Conservation (phyloP, 345 rosid species). For the Corchorus capsularis region DNA sequence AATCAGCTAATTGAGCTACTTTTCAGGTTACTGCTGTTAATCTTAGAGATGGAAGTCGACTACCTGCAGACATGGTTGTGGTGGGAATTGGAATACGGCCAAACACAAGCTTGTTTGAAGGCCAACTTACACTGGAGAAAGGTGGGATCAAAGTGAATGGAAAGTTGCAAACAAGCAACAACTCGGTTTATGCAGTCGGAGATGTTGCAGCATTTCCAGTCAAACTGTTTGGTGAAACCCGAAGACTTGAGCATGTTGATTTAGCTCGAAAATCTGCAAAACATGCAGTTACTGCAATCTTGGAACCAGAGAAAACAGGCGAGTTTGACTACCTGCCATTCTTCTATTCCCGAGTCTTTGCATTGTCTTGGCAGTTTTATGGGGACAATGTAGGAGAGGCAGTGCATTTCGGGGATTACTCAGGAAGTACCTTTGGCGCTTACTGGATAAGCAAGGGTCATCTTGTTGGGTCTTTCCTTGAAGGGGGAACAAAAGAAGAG, state of each 20-base stretch:
- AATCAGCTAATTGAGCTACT: constrained; percentile 16
- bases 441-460: constrained; percentile 86
- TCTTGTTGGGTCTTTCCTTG: constrained; percentile 89
- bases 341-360: constrained; percentile 88
- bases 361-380: constrained; percentile 92
- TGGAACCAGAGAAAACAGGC: constrained; percentile 69
- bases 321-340: constrained; percentile 87
- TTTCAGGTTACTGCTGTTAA: constrained; percentile 79
- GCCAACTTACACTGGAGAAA: constrained; percentile 84
- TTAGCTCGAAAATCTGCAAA: constrained; percentile 82
- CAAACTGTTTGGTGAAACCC: constrained; percentile 68
- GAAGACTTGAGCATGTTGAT: constrained; percentile 97
- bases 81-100: constrained; percentile 96
- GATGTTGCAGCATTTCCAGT: constrained; percentile 94
- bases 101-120: constrained; percentile 89
- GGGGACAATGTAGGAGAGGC: constrained; percentile 85
- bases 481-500: constrained; percentile 93
- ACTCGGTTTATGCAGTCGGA: constrained; percentile 85
- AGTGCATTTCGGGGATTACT: constrained; percentile 83
- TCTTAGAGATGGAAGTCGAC: constrained; percentile 73
- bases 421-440: constrained; percentile 71
- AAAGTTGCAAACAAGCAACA: constrained; percentile 78
- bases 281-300: constrained; percentile 72
- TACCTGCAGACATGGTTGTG: constrained; percentile 81
- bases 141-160: constrained; percentile 95